These are phyloP conservation scores for Cystobasidium slooffiae DNA, from an alignment of 1,284 basidiomycete species.

Conservation along the genomic window DNA sequence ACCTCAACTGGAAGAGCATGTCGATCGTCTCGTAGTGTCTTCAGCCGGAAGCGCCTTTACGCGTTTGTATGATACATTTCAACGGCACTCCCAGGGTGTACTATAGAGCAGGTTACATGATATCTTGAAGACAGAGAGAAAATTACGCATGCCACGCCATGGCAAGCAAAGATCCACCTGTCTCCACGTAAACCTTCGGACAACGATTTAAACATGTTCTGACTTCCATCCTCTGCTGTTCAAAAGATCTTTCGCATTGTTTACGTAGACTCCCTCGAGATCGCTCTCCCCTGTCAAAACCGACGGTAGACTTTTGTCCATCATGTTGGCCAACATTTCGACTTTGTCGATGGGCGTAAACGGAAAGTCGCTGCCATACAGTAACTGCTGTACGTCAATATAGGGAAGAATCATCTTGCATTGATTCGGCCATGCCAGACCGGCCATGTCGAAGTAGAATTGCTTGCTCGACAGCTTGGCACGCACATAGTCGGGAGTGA, in stretches of 20 bases:
- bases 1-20: conserved; percentile 81
- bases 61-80: conserved; percentile 44
- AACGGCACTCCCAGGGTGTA: conserved; percentile 40
- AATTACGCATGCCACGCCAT: no score
- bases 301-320: conserved; percentile 2
- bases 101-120: conserved; percentile 2
- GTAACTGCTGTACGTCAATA: neutral
- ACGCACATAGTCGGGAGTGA: conserved; percentile 18
- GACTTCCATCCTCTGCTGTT: neutral
- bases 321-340: conserved; percentile 17
- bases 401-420: conserved; percentile 21
- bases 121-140: neutral
- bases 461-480: conserved; percentile 14
- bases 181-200: no score
- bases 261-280: neutral
- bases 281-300: neutral
- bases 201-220: neutral
- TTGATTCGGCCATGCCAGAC: conserved; percentile 31
- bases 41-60: conserved; percentile 58
- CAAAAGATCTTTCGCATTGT: conserved; percentile 1
- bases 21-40: conserved; percentile 82
- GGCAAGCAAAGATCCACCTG: neutral
- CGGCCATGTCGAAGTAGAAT: conserved; percentile 37
- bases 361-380: conserved; percentile 33
- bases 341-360: conserved; percentile 7